Evolutionary conservation across 1,284 basidiomycete species (phyloP), one percentile per base, ranked within the genome.

Genomic region (Veloporphyrellus conicus): DNA sequence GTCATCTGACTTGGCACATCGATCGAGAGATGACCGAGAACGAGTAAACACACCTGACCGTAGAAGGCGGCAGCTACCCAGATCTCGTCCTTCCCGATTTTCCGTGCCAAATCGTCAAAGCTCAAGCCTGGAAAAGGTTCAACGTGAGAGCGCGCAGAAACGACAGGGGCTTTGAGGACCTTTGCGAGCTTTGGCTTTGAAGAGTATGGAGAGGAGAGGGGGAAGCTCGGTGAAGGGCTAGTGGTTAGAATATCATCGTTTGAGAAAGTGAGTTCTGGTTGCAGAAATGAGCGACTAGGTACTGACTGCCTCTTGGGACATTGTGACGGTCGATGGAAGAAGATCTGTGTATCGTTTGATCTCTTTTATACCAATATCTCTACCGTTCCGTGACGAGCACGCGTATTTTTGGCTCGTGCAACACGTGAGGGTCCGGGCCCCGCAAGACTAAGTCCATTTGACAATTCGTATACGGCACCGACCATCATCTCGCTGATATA

Each of bases 31-130:
- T 16, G 44, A 43, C 18, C 7, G 33, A 32, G 34, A 32, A 18
- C 31, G 42, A 18, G 12, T 38, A 39, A 41, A 57, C 72, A 25
- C 51, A 83, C 85, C 72, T 92, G 89, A 8, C 87, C 90, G 57
- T 90, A 93, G 69, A 93, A 90, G 34, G 87, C 77, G 1, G 90
- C 81, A 2, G 90, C 90, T n/a, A 90, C 78, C 88, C 88, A 94
- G 32, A 93, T 78, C 66, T 94, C 90, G 57, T 90, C 86, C 59
- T 78, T 82, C n/a, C 77, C 79, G 49, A 93, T 75, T 12, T 72
- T 72, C 50, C 82, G 73, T 5, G 78, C 87, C 54, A 93, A 82
- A 40, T 80, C 70, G 41, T 82, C 86, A 54, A 92, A 93, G 12
- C 83, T 84, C 51, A 87, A 59, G 16, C 81, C 86, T 84, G 41